Conservation (phyloP, 768 basidiomycete genomes). For the Plicaturopsis crispa region DNA sequence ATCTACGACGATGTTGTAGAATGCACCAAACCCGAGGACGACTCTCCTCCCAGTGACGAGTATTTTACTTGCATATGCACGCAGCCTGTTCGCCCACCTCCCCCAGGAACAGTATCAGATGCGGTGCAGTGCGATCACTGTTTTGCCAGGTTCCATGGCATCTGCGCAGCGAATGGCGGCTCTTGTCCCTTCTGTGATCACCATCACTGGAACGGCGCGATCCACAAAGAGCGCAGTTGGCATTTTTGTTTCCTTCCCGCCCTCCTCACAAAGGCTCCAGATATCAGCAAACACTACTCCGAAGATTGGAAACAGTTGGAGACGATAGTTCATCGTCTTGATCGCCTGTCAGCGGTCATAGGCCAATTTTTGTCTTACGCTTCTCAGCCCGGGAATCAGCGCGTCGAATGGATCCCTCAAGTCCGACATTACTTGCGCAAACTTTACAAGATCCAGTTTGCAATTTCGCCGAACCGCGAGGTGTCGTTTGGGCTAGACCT, state of each 20-base stretch:
- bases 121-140: constrained; percentile 91
- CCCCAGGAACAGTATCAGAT: constrained; percentile 64
- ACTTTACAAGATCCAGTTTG: constrained; percentile 82
- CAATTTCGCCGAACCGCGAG: constrained; percentile 76
- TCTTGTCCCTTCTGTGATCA: constrained; percentile 91
- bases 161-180: constrained; percentile 81
- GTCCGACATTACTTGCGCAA: constrained; percentile 90
- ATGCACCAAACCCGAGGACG: constrained; percentile 70
- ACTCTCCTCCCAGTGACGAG: constrained; percentile 71
- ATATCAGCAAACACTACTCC: constrained; percentile 72
- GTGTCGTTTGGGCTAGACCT: constrained; percentile 79
- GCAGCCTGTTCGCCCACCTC: constrained; percentile 70
- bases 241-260: constrained; percentile 76
- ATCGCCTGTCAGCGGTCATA: constrained; percentile 65
- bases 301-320: constrained; percentile 77
- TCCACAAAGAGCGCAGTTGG: constrained; percentile 76
- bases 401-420: constrained; percentile 70
- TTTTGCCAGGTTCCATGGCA: constrained; percentile 78
- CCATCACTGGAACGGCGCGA: constrained; percentile 84
- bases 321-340: constrained; percentile 71
- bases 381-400: constrained; percentile 61
- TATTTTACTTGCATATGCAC: constrained; percentile 84
- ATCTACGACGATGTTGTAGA: constrained; percentile 73
- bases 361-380: constrained; percentile 77
- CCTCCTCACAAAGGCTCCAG: constrained; percentile 66